phyloP scores from a whole-genome alignment of 202 grass and related monocot genomes.

The Thinopyrum obtusiflorum region DNA sequence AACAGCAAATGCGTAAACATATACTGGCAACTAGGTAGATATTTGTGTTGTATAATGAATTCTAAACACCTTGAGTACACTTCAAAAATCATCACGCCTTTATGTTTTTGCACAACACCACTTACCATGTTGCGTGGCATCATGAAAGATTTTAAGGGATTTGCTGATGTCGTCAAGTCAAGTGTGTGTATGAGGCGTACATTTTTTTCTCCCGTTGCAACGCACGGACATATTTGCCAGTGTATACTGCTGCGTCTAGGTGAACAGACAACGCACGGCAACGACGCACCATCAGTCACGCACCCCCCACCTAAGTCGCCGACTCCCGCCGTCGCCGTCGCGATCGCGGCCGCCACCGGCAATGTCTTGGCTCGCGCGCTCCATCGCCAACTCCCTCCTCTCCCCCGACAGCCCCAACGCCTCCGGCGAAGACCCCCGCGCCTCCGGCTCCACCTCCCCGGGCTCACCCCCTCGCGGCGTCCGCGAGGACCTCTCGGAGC shows the following conservation, averaged over 20 bases:
- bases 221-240: no score
- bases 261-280: background rate
- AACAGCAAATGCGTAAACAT: no score
- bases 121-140: no score
- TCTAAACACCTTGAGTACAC: no score
- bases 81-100: no score
- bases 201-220: no score
- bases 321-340: background rate
- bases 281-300: background rate
- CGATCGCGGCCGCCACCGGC: conserved; percentile 18
- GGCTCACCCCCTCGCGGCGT: conserved; percentile 56
- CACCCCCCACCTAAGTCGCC: background rate
- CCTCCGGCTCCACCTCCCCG: background rate
- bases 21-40: no score
- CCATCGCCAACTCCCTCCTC: conserved; percentile 66
- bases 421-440: background rate
- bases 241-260: background rate
- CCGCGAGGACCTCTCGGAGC: conserved; percentile 83
- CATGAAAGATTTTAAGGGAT: no score
- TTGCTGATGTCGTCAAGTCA: no score
- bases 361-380: conserved; percentile 96
- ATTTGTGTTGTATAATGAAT: no score
- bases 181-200: no score
- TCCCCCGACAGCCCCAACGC: conserved; percentile 31
- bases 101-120: no score